Conservation (phyloP, 352 stramenopile genomes). For the Phytopythium delawarense region DNA sequence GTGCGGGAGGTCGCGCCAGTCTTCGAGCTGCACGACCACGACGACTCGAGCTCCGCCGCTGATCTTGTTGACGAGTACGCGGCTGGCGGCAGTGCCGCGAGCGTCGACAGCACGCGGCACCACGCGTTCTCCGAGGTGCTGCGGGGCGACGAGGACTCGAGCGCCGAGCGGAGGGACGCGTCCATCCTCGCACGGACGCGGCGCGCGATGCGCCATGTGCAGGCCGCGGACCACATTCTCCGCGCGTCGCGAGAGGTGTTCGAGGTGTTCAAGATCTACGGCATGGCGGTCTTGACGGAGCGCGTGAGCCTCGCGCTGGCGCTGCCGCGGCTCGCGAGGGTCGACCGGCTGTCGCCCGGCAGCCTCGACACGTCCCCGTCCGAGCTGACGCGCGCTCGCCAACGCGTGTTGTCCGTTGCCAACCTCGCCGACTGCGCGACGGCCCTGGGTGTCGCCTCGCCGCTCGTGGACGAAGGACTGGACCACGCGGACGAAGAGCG, state of each 20-base stretch:
- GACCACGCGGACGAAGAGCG: conserved; percentile 27
- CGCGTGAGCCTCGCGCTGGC: conserved; percentile 52
- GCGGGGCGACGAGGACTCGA: not conserved
- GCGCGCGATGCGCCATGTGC: not conserved
- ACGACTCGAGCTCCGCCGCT: conserved; percentile 18
- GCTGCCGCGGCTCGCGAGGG: conserved; percentile 21
- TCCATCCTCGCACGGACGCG: not conserved
- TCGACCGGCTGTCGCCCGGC: conserved; percentile 9
- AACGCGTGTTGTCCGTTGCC: conserved; percentile 50
- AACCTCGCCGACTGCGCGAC: conserved; percentile 49
- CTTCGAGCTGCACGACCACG: conserved; percentile 14
- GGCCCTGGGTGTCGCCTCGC: conserved; percentile 28
- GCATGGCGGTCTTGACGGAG: conserved; percentile 71
- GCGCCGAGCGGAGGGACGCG: conserved; percentile 8
- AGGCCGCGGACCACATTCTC: conserved; percentile 37
- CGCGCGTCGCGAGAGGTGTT: conserved; percentile 61
- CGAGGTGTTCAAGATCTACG: conserved; percentile 82
- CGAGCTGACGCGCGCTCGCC: conserved; percentile 43
- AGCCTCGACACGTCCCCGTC: conserved; percentile 28
- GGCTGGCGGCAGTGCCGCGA: not conserved
- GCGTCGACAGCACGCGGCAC: conserved; percentile 3
- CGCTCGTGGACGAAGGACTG: conserved; percentile 6
- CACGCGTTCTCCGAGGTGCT: conserved; percentile 27
- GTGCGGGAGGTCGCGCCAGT: conserved; percentile 34
- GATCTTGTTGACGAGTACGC: conserved; percentile 43